These are phyloP conservation scores for Eimeria sp. DNA, from an alignment of 169 alveolate species.

Conservation along the genomic window DNA sequence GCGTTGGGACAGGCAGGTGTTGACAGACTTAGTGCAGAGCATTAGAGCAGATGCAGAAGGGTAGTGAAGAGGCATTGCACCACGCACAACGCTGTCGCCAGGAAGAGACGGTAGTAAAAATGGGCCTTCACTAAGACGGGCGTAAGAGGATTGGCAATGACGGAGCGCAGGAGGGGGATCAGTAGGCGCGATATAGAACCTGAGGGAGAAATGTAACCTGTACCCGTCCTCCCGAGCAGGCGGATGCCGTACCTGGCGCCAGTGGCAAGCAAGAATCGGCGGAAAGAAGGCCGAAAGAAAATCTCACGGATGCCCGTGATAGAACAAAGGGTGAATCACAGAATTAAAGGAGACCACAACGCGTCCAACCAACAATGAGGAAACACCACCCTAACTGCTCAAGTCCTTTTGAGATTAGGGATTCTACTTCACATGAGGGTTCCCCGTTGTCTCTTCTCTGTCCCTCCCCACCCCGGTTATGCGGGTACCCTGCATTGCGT, in stretches of 20 bases:
- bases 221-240: too few species aligned
- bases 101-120: neutral
- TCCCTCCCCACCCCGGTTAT: too few species aligned
- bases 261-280: too few species aligned
- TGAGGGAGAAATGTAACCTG: too few species aligned
- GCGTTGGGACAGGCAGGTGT: neutral
- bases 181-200: neutral
- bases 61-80: neutral
- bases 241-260: too few species aligned
- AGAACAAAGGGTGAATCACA: neutral
- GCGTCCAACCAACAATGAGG: neutral
- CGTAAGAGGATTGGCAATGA: neutral
- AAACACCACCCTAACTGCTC: too few species aligned
- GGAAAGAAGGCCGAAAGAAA: neutral
- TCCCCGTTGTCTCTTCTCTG: too few species aligned
- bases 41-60: neutral
- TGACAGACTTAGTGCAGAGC: neutral
- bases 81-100: neutral
- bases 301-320: neutral
- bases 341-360: neutral
- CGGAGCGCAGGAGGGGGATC: neutral
- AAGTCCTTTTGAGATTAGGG: too few species aligned
- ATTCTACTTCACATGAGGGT: too few species aligned
- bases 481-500: too few species aligned
- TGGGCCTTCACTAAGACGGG: neutral